Conservation (phyloP, 1,284 basidiomycete species). For the Neotropicomus parvogracilis region DNA sequence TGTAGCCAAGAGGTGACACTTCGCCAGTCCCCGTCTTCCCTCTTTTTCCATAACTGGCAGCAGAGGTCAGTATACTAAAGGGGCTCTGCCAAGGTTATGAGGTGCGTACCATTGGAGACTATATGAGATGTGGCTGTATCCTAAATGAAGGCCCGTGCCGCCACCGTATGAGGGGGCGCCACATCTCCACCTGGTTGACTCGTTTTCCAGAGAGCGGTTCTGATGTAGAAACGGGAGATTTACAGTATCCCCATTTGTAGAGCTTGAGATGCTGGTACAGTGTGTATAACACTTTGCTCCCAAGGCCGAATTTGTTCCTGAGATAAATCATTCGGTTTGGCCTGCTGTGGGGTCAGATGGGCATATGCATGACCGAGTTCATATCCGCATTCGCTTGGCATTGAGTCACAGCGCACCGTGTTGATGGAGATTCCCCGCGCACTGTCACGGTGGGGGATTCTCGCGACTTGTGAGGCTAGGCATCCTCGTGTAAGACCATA, state of each 20-base stretch:
- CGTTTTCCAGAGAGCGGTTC: not conserved
- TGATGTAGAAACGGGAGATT: not conserved
- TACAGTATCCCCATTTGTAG: conserved; percentile 1
- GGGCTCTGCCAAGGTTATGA: conserved; percentile 9
- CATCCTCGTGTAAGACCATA: no score
- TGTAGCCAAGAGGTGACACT: not conserved
- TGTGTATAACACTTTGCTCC: not conserved
- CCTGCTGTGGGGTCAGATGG: no score
- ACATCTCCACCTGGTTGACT: not conserved
- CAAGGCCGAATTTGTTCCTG: not conserved
- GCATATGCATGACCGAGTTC: conserved; percentile 1
- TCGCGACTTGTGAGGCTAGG: not conserved
- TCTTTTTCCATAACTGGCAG: no score
- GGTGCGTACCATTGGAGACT: not conserved
- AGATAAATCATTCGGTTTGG: not conserved
- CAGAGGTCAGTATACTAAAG: not conserved
- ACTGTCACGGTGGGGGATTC: not conserved
- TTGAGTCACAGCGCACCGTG: no score
- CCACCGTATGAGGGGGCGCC: conserved; percentile 1
- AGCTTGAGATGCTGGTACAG: not conserved
- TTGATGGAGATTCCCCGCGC: not conserved
- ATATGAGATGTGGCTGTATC: conserved; percentile 11
- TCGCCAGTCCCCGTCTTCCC: not conserved
- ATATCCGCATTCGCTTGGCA: conserved; percentile 12
- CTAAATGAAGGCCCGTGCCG: not conserved